Evolutionary conservation across 106 monocot species (phyloP).

Genomic region (Dendrobium chrysotoxum): DNA sequence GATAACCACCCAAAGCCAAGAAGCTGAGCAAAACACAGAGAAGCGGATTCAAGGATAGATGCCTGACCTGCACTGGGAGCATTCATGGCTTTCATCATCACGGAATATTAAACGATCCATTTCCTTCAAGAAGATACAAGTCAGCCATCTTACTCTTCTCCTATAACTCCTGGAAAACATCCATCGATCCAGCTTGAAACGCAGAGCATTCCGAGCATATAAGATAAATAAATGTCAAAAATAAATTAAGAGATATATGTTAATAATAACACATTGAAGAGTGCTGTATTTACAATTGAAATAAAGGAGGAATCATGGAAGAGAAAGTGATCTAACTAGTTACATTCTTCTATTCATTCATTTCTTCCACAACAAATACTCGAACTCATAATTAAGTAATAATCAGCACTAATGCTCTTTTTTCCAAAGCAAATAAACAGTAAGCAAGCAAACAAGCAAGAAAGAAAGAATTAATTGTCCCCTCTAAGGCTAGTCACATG

Average conservation of each 20-base stretch:
- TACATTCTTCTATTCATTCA: not conserved
- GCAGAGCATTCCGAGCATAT: not conserved
- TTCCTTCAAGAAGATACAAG: not conserved
- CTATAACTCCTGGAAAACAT: not conserved
- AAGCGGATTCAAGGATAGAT: not conserved
- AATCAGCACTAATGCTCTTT: not conserved
- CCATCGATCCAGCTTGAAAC: not conserved
- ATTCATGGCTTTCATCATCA: not conserved
- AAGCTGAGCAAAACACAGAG: no score
- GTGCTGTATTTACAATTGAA: slow-evolving; percentile 1
- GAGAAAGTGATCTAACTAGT: not conserved
- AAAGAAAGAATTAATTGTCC: slow-evolving; percentile 3
- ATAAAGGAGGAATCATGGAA: not conserved
- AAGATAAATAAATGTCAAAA: not conserved
- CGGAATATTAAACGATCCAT: no score
- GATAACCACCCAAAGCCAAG: not conserved
- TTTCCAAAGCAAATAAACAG: not conserved
- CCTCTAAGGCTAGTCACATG: not conserved
- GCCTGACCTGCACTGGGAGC: not conserved
- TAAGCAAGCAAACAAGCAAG: not conserved
- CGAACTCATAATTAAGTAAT: not conserved
- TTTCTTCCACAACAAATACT: slow-evolving; percentile 1
- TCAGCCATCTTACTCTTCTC: not conserved
- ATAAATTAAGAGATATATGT: not conserved
- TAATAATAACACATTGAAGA: not conserved